Conservation (phyloP, 2,329 filamentous ascomycete genomes). For the Diaporthe aspalathi region DNA sequence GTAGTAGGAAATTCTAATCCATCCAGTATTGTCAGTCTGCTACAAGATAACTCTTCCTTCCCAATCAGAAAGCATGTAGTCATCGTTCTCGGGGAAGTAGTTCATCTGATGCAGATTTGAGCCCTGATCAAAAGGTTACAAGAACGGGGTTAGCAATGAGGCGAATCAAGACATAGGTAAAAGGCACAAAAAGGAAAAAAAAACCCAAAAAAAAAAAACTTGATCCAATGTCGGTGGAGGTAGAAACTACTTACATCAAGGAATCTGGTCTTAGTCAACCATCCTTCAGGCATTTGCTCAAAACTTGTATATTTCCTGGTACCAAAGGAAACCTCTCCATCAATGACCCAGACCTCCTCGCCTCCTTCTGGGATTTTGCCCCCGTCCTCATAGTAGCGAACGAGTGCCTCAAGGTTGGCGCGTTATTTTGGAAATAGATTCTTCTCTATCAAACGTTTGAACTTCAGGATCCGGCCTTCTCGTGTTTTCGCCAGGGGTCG, state of each 20-base stretch:
- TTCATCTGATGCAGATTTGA: neutral
- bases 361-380: neutral
- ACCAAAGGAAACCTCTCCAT: neutral
- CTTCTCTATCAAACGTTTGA: neutral
- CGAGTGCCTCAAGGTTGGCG: neutral
- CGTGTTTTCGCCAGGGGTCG: neutral
- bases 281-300: neutral
- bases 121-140: neutral
- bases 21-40: too few species aligned
- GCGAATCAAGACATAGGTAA: neutral
- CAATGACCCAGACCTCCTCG: slow-evolving; percentile 1
- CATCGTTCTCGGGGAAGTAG: neutral
- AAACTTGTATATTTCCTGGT: neutral
- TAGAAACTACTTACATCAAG: neutral
- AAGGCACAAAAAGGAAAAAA: too few species aligned
- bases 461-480: neutral
- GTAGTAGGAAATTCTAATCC: too few species aligned
- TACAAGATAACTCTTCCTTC: neutral
- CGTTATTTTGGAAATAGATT: neutral
- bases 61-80: neutral
- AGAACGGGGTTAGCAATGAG: neutral
- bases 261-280: neutral
- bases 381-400: slow-evolving; percentile 3
- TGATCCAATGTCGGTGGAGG: neutral
- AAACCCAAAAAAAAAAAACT: too few species aligned